These are phyloP conservation scores for Haberlea rhodopensis DNA, from an alignment of 257 asterid species.

Conservation along the genomic window DNA sequence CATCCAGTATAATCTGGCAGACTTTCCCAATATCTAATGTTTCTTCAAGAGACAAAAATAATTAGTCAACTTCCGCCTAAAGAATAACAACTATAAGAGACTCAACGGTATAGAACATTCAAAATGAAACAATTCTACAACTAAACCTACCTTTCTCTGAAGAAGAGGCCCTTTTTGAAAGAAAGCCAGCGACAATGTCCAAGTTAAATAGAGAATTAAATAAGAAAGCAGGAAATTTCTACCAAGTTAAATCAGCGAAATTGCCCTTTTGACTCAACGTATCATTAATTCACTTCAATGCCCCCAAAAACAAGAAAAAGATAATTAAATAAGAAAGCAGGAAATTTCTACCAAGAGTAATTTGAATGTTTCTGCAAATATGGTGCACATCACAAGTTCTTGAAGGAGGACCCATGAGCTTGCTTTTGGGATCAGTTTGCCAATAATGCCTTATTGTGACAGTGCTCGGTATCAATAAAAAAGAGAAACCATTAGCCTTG, in stretches of 20 bases:
- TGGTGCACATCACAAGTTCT: slow-evolving; percentile 56
- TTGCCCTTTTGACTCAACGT: not conserved
- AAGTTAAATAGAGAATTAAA: too few relatives aligned
- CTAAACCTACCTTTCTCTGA: slow-evolving; percentile 65
- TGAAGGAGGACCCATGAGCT: slow-evolving; percentile 53
- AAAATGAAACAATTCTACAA: not conserved
- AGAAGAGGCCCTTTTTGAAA: slow-evolving; percentile 80
- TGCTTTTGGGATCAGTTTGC: slow-evolving; percentile 73
- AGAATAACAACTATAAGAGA: not conserved
- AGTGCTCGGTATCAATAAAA: slow-evolving; percentile 79
- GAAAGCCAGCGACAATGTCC: slow-evolving; percentile 90
- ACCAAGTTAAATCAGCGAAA: too few relatives aligned
- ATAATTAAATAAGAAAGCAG: not conserved
- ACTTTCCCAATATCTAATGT: too few relatives aligned
- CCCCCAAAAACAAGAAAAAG: not conserved
- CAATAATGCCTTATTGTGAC: slow-evolving; percentile 80
- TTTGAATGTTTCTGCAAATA: not conserved
- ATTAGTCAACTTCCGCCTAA: not conserved
- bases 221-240: too few relatives aligned
- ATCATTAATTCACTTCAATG: slow-evolving; percentile 11
- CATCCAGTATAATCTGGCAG: too few relatives aligned
- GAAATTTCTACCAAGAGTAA: not conserved
- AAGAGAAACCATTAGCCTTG: slow-evolving; percentile 70
- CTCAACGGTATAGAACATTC: too few relatives aligned
- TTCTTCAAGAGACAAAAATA: too few relatives aligned